phyloP scores from a whole-genome alignment of 768 basidiomycete species.

The Phylloporus sp. region DNA sequence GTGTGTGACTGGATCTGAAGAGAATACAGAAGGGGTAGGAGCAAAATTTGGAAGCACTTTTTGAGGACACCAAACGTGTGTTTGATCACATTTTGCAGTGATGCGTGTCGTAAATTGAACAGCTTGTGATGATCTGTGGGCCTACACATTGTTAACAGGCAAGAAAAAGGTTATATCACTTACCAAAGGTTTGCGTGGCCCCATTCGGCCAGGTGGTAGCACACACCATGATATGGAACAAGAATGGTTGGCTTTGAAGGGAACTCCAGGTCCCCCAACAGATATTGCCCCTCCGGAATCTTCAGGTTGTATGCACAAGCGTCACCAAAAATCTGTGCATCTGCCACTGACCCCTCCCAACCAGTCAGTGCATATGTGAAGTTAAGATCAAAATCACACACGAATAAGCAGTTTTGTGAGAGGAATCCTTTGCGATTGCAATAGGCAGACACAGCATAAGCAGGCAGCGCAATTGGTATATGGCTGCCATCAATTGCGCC shows the following conservation, averaged over 20 bases:
- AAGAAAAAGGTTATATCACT: too few relatives aligned
- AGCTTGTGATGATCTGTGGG: too few relatives aligned
- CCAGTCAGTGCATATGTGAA: constrained; percentile 38
- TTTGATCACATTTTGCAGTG: too few relatives aligned
- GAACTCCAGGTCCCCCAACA: constrained; percentile 17
- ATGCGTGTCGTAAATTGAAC: too few relatives aligned
- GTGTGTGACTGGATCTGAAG: too few relatives aligned
- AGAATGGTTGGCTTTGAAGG: constrained; percentile 1
- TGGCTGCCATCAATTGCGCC: background rate
- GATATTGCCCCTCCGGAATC: constrained; percentile 32
- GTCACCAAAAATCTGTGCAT: constrained; percentile 19
- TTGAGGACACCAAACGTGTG: too few relatives aligned
- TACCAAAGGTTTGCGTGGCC: background rate
- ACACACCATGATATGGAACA: constrained; percentile 32
- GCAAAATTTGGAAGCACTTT: too few relatives aligned
- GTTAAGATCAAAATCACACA: constrained; percentile 28
- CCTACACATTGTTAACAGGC: too few relatives aligned
- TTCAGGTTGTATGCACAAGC: constrained; percentile 24
- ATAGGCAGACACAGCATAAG: background rate
- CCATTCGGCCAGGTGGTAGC: constrained; percentile 38
- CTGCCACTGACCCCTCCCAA: constrained; percentile 38
- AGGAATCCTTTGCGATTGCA: constrained; percentile 25
- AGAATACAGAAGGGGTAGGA: too few relatives aligned
- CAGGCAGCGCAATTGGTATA: background rate
- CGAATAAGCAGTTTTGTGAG: constrained; percentile 36